phyloP scores from a whole-genome alignment of 164 flowering plant species.

The Chimonanthus praecox region DNA sequence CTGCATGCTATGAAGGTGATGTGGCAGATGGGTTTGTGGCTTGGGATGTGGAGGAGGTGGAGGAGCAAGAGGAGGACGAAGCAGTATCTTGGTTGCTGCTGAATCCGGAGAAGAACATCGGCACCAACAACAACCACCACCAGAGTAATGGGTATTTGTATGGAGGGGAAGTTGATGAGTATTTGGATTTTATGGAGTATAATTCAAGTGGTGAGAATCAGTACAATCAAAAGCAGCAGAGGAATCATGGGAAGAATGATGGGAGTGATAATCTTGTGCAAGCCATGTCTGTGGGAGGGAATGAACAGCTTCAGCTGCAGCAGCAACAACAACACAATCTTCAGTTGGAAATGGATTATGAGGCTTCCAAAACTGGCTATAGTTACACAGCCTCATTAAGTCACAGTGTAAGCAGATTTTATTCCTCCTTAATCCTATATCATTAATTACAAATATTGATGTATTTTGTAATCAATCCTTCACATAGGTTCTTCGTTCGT shows the following conservation, averaged over 20 bases:
- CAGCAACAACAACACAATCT: conserved; percentile 24
- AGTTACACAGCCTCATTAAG: conserved; percentile 17
- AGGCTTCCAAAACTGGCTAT: conserved; percentile 36
- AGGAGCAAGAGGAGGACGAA: conserved; percentile 41
- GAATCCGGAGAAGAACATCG: conserved; percentile 36
- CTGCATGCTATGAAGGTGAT: neutral
- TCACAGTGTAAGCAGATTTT: conserved; percentile 23
- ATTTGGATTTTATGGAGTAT: conserved; percentile 59
- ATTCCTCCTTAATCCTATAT: neutral
- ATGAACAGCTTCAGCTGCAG: conserved; percentile 22
- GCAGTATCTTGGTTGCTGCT: conserved; percentile 69
- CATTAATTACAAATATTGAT: neutral
- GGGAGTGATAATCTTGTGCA: conserved; percentile 63
- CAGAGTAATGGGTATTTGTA: conserved; percentile 35
- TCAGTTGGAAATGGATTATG: conserved; percentile 36
- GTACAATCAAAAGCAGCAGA: neutral
- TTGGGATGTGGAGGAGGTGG: conserved; percentile 50
- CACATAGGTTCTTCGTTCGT: no score
- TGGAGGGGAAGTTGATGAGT: conserved; percentile 59
- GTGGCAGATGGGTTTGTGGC: neutral
- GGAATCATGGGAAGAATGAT: conserved; percentile 20
- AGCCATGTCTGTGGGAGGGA: conserved; percentile 27
- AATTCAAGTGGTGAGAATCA: conserved; percentile 27
- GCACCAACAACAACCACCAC: neutral
- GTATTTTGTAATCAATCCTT: no score